These are phyloP conservation scores for Raddia distichophylla DNA, from an alignment of 176 grass and related monocot species.

Conservation along the genomic window DNA sequence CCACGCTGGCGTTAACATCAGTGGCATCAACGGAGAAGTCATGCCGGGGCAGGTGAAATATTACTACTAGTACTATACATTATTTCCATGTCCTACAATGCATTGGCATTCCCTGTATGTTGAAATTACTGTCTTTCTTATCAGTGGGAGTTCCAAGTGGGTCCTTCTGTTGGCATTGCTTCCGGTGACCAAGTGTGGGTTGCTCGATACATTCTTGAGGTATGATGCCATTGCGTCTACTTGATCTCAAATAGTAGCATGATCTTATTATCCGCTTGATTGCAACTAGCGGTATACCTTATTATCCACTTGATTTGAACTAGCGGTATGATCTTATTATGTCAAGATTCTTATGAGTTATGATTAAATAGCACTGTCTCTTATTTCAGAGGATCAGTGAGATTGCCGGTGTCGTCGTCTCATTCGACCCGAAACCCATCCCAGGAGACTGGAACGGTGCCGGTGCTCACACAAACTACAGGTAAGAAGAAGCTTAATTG, in stretches of 20 bases:
- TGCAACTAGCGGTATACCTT: neutral
- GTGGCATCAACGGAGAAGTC: constrained; percentile 97
- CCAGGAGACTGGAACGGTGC: constrained; percentile 98
- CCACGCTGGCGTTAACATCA: constrained; percentile 89
- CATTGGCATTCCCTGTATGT: neutral
- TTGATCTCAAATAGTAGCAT: neutral
- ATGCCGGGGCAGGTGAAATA: constrained; percentile 93
- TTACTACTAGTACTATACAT: neutral
- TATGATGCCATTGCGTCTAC: neutral
- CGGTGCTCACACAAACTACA: constrained; percentile 94
- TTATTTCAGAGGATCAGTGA: constrained; percentile 87
- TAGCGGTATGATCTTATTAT: neutral
- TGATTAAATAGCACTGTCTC: neutral
- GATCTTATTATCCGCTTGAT: neutral
- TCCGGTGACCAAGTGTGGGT: constrained; percentile 83
- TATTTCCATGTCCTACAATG: too few species aligned
- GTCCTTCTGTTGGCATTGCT: constrained; percentile 81
- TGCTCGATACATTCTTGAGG: constrained; percentile 97
- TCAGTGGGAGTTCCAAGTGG: constrained; percentile 99
- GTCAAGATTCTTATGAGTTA: neutral
- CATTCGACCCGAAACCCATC: constrained; percentile 96
- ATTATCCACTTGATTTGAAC: neutral
- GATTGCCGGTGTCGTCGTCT: constrained; percentile 85
- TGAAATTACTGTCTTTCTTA: constrained; percentile 8
- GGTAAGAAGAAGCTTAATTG: constrained; percentile 19